Percentiles rank a stretch among this genome's conserved stretches.
phyloP scores from a whole-genome alignment of 1,139 yeast species.

The Geotrichum macrosporum region DNA sequence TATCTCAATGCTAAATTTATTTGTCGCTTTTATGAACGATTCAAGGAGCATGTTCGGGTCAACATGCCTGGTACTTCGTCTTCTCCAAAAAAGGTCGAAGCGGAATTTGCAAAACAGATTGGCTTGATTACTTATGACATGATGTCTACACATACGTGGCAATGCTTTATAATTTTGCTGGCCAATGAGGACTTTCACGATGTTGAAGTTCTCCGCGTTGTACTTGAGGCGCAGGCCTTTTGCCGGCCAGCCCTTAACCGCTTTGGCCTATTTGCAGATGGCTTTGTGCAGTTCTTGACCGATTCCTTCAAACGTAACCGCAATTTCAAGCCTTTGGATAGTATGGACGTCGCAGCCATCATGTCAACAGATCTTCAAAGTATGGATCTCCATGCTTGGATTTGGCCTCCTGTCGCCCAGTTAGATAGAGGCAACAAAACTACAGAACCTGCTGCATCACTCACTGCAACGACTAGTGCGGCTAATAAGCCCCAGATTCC shows the following conservation, averaged over 20 bases:
- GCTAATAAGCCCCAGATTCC: conserved; percentile 1
- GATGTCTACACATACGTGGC: conserved; percentile 25
- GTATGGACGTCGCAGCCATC: conserved; percentile 30
- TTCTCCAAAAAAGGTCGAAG: conserved; percentile 2
- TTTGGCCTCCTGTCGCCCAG: conserved; percentile 24
- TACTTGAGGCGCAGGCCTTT: conserved; percentile 2
- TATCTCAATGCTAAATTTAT: conserved; percentile 18
- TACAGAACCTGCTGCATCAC: neutral
- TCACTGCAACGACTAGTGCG: too few species aligned
- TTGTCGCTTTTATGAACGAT: conserved; percentile 6
- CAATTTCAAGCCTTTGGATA: conserved; percentile 25
- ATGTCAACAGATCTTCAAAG: conserved; percentile 31
- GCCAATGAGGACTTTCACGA: conserved; percentile 23
- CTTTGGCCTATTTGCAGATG: conserved; percentile 17
- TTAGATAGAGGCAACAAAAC: neutral
- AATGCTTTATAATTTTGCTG: conserved; percentile 24
- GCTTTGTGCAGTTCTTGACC: conserved; percentile 15
- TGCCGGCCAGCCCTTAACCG: conserved; percentile 1
- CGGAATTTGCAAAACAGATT: neutral
- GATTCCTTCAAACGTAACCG: conserved; percentile 3
- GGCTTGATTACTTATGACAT: conserved; percentile 8
- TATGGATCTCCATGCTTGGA: conserved; percentile 29
- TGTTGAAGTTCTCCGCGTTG: conserved; percentile 2
- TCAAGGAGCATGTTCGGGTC: neutral
- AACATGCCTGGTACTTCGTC: neutral